phyloP scores from a whole-genome alignment of 1,284 basidiomycete genomes.

The Ustilago esculenta region DNA sequence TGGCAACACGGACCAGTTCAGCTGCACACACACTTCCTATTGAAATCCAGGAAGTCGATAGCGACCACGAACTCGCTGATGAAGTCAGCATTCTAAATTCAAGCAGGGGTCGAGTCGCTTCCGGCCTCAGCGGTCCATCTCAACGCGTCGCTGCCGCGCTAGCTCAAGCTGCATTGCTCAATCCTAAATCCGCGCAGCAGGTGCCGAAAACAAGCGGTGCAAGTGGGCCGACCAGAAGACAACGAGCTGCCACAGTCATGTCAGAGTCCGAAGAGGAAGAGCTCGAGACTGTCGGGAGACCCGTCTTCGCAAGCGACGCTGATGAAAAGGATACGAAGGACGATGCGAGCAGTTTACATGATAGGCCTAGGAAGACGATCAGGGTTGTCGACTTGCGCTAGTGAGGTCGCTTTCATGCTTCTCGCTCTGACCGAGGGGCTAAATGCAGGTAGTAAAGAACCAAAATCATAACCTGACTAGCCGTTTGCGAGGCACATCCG shows the following conservation, averaged over 20 bases:
- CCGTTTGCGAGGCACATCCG: no score
- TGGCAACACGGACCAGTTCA: background rate
- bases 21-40: conserved; percentile 1
- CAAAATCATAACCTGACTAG: no score
- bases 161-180: conserved; percentile 9
- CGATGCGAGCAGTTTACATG: conserved; percentile 8
- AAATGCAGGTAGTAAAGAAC: no score
- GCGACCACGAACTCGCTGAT: conserved; percentile 9
- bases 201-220: background rate
- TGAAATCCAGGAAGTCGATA: conserved; percentile 29
- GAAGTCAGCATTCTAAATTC: background rate
- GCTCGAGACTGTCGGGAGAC: conserved; percentile 35
- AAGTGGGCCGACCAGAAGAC: conserved; percentile 2
- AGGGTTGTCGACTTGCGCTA: conserved; percentile 31
- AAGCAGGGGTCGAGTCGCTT: background rate
- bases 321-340: background rate
- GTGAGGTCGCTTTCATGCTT: no score
- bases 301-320: conserved; percentile 2
- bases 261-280: conserved; percentile 42
- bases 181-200: background rate
- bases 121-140: conserved; percentile 1
- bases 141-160: conserved; percentile 32
- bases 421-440: no score
- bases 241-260: conserved; percentile 36
- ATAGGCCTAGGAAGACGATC: conserved; percentile 32